Base-by-base conservation (phyloP, 768 basidiomycete species). In the Calvatia gigantea region DNA sequence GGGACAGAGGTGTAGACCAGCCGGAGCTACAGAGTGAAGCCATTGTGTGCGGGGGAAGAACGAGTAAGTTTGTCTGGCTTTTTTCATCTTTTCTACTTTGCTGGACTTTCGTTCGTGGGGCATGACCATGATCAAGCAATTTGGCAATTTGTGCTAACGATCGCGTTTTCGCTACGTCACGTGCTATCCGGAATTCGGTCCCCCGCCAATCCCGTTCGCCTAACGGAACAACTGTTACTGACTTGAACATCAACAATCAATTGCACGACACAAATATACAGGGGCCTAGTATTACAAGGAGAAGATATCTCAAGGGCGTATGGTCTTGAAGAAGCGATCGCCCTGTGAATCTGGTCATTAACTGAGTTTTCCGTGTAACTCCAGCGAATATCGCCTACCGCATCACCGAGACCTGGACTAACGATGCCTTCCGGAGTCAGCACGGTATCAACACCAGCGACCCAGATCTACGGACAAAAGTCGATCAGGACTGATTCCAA, bases 391-490 rank as follows among this genome's bases (percentile, higher is more conserved):
- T 14, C 14, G 77, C 89, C 66, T 64, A 91, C 92, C 23, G 91
- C 84, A 69, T 97, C 95, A 4, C 95, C 95, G 41, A 96, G 77
- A 17, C 95, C 95, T 8, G 95, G 95, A n/a, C 73, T 79, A 57
- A 98, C 89, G 59, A 93, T 75, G 6, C 95, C 96, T 15, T 89
- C 80, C 0, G 59, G 41, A 0, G 91, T 94, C 58, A 98, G 68
- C 0, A 76, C 66, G 5, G 84, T 70, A 65, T 97, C 94, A 9
- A 95, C 80, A 1, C 85, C 90, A 17, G 89, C 91, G 37, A 84
- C 86, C 88, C 89, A 96, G 38, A 96, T 86, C 94, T 95, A 58
- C 21, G 17, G 44, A 23, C 25, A 23, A 33, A 32, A 27, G 19
- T 33, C 38, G 32, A 38, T 32, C 27, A 48, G 25, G 28, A 15